Evolutionary conservation across 148 eudicot genomes (phyloP), one percentile per base, ranked within the genome.

Genomic region (Heliamphora exappendiculata): DNA sequence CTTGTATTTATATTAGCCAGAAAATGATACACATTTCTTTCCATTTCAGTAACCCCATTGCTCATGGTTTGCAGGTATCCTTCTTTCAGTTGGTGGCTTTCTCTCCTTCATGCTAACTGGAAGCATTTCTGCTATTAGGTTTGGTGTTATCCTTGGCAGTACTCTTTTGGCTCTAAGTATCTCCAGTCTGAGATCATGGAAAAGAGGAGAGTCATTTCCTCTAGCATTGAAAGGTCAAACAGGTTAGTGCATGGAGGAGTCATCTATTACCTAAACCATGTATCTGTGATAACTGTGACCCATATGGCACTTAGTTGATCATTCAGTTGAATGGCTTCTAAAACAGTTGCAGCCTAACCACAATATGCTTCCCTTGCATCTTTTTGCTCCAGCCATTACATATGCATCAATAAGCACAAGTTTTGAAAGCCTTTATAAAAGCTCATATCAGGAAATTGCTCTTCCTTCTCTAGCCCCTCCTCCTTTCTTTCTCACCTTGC

Each of bases 131-230:
- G 91, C 91, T 78, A 80, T 92, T 76, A 89, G 97, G 76, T 92
- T 92, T 79, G 97, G 97, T 76, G 87, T 95, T 76, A 87, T 95
- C 79, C 94, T 92, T 81, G 99, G 99, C 53, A 97, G 99, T 77
- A 53, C 86, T 66, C 93, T 95, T 76, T 83, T 95, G 88, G 96
- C 91, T 29, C 78, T 95, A 80, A 89, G 97, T 80, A 73, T 91
- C 73, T 87, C 87, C 57, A 95, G 97, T 84, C 83, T 91, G 78
- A 86, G 85, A 84, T 87, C 88, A 20, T 95, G 97, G 99, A 91
- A 85, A 80, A 89, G 64, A 79, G 92, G 96, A 16, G 86, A 85
- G 79, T 53, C 84, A 14, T 78, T 84, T 80, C 76, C 83, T 75
- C 55, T 81, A 76, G 82, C 88, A 76, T 84, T 95, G 86, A 92